A percentile compares a stretch with the other conserved stretches of the same genome.
Evolutionary conservation across 2,329 filamentous ascomycete species (phyloP).

Genomic region (Diaporthe caulivora): DNA sequence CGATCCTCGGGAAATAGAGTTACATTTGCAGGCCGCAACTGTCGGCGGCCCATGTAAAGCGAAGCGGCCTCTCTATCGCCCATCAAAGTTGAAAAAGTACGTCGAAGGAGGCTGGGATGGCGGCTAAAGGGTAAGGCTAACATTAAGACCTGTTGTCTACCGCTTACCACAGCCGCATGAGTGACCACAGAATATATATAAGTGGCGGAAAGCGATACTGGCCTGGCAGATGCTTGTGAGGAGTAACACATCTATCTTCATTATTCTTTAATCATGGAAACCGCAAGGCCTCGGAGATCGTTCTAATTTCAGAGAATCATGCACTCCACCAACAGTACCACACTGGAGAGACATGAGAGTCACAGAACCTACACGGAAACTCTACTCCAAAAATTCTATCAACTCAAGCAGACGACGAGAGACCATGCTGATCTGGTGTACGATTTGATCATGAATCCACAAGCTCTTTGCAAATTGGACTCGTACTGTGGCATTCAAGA

Average conservation of each 20-base stretch:
- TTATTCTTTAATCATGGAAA: background rate
- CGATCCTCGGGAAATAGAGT: background rate
- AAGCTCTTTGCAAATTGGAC: background rate
- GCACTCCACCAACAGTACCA: background rate
- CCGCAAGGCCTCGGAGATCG: background rate
- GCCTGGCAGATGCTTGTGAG: background rate
- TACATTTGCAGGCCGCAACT: background rate
- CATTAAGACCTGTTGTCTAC: background rate
- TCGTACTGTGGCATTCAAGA: background rate
- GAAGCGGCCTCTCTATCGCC: background rate
- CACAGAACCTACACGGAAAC: background rate
- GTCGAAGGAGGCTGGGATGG: background rate
- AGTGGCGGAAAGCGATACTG: background rate
- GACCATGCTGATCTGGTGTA: background rate
- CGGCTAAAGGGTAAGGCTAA: too few species aligned
- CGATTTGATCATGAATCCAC: background rate
- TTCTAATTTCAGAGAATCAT: background rate
- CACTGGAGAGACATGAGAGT: background rate
- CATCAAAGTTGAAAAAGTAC: background rate
- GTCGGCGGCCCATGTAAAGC: background rate
- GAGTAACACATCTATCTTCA: background rate
- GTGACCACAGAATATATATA: background rate
- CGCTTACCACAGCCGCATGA: background rate
- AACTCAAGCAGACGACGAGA: background rate
- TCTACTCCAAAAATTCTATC: background rate